Percentiles rank a stretch among this genome's conserved stretches.
Evolutionary conservation across 2,329 filamentous ascomycete genomes (phyloP).

Genomic region (Neonectria sp.): DNA sequence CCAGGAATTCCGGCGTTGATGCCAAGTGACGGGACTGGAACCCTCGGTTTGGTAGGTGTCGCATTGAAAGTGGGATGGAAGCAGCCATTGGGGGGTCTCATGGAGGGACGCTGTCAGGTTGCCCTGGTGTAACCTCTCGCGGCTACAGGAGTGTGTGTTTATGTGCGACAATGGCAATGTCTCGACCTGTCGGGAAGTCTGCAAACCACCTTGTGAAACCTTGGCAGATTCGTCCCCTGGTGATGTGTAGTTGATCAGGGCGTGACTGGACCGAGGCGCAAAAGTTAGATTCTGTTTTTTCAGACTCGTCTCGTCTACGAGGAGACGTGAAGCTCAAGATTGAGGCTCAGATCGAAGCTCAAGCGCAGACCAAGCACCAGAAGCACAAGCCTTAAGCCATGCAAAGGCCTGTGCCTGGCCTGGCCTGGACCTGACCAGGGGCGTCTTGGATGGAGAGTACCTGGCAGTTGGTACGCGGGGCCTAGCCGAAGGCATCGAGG

Average conservation of each 20-base stretch:
- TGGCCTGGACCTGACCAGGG: not conserved
- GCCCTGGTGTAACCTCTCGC: slow-evolving; percentile 27
- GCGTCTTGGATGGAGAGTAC: not conserved
- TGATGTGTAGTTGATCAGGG: too few species aligned
- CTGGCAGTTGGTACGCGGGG: slow-evolving; percentile 3
- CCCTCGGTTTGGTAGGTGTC: slow-evolving; percentile 8
- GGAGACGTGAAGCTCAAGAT: not conserved
- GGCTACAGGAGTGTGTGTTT: slow-evolving; percentile 6
- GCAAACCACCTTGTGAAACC: slow-evolving; percentile 9
- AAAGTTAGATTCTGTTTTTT: not conserved
- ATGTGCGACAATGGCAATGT: slow-evolving; percentile 11
- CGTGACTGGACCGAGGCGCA: not conserved
- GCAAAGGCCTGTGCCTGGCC: slow-evolving; percentile 8
- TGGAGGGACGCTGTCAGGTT: slow-evolving; percentile 22
- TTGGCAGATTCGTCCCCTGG: not conserved
- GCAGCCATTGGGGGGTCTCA: slow-evolving; percentile 16
- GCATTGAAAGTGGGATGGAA: slow-evolving; percentile 25
- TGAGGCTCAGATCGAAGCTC: not conserved
- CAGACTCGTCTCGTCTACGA: not conserved
- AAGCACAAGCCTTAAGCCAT: slow-evolving; percentile 1
- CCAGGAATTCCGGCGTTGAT: not conserved
- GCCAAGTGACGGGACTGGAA: not conserved
- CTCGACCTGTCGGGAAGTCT: slow-evolving; percentile 19
- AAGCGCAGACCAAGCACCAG: not conserved
- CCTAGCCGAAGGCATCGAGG: not conserved